phyloP scores from a whole-genome alignment of 2,329 filamentous ascomycete species.

The Neoarthrinium moseri region DNA sequence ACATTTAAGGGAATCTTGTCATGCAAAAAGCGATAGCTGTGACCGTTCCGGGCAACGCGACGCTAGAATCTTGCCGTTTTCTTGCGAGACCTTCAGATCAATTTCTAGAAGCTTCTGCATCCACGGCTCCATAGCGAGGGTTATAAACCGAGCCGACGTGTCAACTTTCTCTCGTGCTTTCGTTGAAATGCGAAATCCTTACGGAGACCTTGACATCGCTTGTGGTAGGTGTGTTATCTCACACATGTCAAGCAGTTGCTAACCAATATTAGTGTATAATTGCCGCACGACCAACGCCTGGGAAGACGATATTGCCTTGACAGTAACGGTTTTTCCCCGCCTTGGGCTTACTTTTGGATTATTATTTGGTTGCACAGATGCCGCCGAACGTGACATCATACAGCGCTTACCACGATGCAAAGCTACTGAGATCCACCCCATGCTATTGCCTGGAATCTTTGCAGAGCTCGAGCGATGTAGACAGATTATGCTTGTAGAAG shows the following conservation, averaged over 20 bases:
- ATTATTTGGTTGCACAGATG: conserved; percentile 19
- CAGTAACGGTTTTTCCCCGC: conserved; percentile 22
- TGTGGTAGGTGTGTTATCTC: not conserved
- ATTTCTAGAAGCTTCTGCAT: not conserved
- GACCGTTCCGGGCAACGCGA: not conserved
- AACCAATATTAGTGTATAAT: conserved; percentile 20
- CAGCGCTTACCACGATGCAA: conserved; percentile 10
- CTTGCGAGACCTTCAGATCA: not conserved
- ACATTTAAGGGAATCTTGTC: not conserved
- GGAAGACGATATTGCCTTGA: conserved; percentile 23
- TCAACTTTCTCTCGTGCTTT: not conserved
- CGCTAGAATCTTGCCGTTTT: not conserved
- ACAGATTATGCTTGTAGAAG: conserved; percentile 17
- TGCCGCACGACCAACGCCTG: conserved; percentile 24
- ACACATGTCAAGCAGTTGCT: not conserved
- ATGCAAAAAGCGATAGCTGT: not conserved
- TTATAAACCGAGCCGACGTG: not conserved
- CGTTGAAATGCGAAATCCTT: not conserved
- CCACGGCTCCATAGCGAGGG: not conserved
- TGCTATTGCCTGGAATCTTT: conserved; percentile 28
- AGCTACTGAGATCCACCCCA: conserved; percentile 18
- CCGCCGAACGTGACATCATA: conserved; percentile 15
- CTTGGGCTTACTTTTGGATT: conserved; percentile 18
- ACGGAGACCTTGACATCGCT: not conserved
- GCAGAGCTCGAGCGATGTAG: conserved; percentile 27